These are phyloP conservation scores for Chlamydomonas incerta DNA, from an alignment of 139 green algal genomes.

Conservation along the genomic window DNA sequence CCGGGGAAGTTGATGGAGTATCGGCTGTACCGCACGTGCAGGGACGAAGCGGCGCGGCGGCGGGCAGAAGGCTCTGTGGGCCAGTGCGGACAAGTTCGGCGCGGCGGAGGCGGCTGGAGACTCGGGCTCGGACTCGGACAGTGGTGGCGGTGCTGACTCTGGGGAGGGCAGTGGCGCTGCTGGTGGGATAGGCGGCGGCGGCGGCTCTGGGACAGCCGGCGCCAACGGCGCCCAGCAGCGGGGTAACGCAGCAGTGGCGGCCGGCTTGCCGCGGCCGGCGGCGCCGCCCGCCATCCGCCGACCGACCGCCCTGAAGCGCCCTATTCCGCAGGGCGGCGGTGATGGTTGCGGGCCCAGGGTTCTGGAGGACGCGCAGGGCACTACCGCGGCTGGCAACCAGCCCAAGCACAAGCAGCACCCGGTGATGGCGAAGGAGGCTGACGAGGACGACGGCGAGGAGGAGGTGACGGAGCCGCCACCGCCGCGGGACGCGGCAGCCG, in stretches of 20 bases:
- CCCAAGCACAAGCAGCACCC: too few relatives aligned
- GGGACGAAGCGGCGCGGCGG: neutral
- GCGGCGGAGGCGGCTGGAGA: too few relatives aligned
- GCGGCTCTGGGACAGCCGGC: too few relatives aligned
- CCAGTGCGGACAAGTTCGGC: neutral
- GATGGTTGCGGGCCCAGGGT: neutral
- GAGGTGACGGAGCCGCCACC: neutral
- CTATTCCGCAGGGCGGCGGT: neutral
- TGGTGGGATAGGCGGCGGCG: neutral
- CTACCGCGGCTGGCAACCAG: neutral
- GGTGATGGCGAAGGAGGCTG: neutral
- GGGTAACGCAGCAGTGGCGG: neutral
- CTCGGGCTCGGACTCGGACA: neutral
- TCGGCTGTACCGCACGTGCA: too few relatives aligned
- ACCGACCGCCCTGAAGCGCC: constrained; percentile 6
- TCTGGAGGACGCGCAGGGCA: too few relatives aligned
- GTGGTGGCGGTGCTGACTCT: too few relatives aligned
- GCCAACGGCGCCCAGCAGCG: neutral
- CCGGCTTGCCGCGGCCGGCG: neutral
- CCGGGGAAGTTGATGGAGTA: too few relatives aligned
- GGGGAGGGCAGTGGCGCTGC: neutral
- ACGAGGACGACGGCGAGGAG: neutral
- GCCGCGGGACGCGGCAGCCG: too few relatives aligned
- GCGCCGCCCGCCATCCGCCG: neutral
- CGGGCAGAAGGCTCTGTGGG: neutral